These are phyloP conservation scores for Chamaecrista fasciculata DNA, from an alignment of 306 rosid species.

Conservation along the genomic window DNA sequence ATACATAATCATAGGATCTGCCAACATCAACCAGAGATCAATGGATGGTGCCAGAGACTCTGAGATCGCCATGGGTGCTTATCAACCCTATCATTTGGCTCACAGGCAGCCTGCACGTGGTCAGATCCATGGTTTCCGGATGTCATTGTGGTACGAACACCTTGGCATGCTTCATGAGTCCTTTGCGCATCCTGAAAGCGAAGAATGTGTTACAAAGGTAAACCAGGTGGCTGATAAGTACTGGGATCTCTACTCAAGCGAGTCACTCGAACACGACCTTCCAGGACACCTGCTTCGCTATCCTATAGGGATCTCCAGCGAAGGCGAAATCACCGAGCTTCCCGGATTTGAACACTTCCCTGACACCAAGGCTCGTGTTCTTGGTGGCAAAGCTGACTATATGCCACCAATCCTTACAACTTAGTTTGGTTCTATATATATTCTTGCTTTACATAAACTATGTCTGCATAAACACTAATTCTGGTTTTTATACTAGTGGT, in stretches of 20 bases:
- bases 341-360: slow-evolving; percentile 70
- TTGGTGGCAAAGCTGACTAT: slow-evolving; percentile 63
- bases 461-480: slow-evolving; percentile 22
- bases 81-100: slow-evolving; percentile 61
- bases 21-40: slow-evolving; percentile 80
- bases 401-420: slow-evolving; percentile 77
- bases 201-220: slow-evolving; percentile 56
- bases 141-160: slow-evolving; percentile 74
- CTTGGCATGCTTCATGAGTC: slow-evolving; percentile 64
- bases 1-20: slow-evolving; percentile 73
- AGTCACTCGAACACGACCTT: slow-evolving; percentile 58
- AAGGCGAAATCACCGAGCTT: slow-evolving; percentile 50
- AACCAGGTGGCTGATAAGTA: slow-evolving; percentile 66
- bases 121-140: slow-evolving; percentile 65
- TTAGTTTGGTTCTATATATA: slow-evolving; percentile 34
- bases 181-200: slow-evolving; percentile 47
- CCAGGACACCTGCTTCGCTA: slow-evolving; percentile 77
- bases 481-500: slow-evolving; percentile 12
- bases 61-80: slow-evolving; percentile 75
- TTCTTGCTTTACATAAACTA: not conserved
- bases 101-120: slow-evolving; percentile 59
- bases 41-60: slow-evolving; percentile 78
- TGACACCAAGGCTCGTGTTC: slow-evolving; percentile 67
- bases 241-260: slow-evolving; percentile 64
- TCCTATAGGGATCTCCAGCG: slow-evolving; percentile 47